Base-by-base conservation (phyloP, 2,329 filamentous ascomycete species). In the Neophaeococcomyces mojaviensis region DNA sequence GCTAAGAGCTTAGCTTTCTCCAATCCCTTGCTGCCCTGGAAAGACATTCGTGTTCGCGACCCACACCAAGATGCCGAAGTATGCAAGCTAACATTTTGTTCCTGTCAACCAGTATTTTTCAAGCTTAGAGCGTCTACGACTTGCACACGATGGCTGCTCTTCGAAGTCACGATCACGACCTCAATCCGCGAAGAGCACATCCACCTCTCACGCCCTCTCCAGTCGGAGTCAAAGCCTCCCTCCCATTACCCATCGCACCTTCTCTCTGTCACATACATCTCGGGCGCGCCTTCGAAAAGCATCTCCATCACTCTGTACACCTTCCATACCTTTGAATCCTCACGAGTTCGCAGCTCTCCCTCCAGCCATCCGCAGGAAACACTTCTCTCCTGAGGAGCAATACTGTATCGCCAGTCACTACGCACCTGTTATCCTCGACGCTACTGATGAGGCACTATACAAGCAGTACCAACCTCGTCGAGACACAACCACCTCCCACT, bases 311-410 rank as follows among this genome's bases (percentile, higher is more conserved):
- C 47, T 30, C 16, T 44, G 38, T 33, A 35, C 33, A 19, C 42
- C 47, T 24, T 33, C 33, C 46, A 49, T 8, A 36, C 45, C 32
- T 16, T 46, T 52, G 30, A 49, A 30, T 30, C 34, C 41, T 10
- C 47, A 37, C 13, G 44, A 28, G 70, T 88, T 82, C 61, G 70
- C 81, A 44, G 78, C 74, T 18, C 70, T 88, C 34, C 84, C 86
- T 16, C 78, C 84, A 51, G 88, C 87, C 64, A 74, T 88, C 52
- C 81, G 79, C 59, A 77, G 79, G 53, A 79, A 77, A 53, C 78
- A 84, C 51, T 83, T 88, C 61, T 82, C 81, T 19, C 72, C 70
- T 39, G 82, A 88, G 63, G 86, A 92, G 65, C 83, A 84, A 55
- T 67, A 76, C 35, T 64, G 80, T 48, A 69, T 83, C 46, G 76